Evolutionary conservation across 768 basidiomycete species (phyloP).

Genomic region (Cantharellus cinnabarinus): DNA sequence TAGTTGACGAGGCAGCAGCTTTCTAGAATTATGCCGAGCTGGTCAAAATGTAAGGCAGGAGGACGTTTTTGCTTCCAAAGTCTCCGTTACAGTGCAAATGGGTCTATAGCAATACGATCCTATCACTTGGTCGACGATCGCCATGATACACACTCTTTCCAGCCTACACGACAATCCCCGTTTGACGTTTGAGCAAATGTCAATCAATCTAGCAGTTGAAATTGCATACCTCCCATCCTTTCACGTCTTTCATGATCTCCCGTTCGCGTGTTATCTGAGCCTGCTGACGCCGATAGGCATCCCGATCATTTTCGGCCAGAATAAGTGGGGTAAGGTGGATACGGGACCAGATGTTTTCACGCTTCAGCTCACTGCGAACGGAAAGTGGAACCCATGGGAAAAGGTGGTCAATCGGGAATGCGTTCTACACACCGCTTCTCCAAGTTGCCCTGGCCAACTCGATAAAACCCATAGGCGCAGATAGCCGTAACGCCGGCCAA

Average conservation of each 20-base stretch:
- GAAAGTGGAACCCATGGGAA: neutral
- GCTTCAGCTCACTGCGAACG: slow-evolving; percentile 59
- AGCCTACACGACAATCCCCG: slow-evolving; percentile 25
- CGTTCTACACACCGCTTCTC: slow-evolving; percentile 62
- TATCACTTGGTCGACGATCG: slow-evolving; percentile 38
- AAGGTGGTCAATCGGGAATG: neutral
- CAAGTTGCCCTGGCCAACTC: slow-evolving; percentile 72
- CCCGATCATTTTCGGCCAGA: slow-evolving; percentile 85
- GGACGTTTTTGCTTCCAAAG: too few species aligned
- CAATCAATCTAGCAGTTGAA: neutral
- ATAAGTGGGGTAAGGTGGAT: slow-evolving; percentile 85
- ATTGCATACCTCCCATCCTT: slow-evolving; percentile 75
- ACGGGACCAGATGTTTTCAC: slow-evolving; percentile 89
- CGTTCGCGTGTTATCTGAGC: slow-evolving; percentile 61
- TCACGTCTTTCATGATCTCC: slow-evolving; percentile 89
- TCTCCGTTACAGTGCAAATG: slow-evolving; percentile 8
- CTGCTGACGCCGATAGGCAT: slow-evolving; percentile 58
- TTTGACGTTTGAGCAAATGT: neutral
- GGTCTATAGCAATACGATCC: slow-evolving; percentile 37
- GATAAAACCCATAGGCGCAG: slow-evolving; percentile 83
- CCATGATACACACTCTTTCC: slow-evolving; percentile 74
- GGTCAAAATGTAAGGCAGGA: too few species aligned
- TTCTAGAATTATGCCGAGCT: too few species aligned
- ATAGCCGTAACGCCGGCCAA: slow-evolving; percentile 72
- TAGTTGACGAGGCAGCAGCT: too few species aligned